These are phyloP conservation scores for Aureobasidium sp. DNA, from an alignment of 2,329 filamentous ascomycete species.

Conservation along the genomic window DNA sequence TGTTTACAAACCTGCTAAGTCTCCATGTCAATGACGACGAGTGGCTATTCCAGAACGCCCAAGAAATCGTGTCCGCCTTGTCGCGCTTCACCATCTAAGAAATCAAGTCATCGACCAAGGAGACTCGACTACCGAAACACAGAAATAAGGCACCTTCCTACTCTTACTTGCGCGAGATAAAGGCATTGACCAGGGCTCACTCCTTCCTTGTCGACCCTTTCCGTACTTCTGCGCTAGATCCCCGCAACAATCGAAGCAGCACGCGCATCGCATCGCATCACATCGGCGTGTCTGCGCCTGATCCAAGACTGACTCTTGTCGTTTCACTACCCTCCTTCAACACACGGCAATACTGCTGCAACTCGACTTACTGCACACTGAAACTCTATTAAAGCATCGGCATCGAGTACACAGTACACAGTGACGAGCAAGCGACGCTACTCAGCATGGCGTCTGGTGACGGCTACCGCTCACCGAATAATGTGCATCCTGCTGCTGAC, in stretches of 20 bases:
- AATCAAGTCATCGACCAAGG: background rate
- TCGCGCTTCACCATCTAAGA: background rate
- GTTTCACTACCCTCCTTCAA: too few species aligned
- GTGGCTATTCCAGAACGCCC: background rate
- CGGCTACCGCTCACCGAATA: background rate
- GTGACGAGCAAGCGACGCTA: background rate
- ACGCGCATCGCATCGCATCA: background rate
- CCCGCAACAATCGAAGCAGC: background rate
- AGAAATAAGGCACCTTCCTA: background rate
- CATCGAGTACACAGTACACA: background rate
- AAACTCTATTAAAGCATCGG: background rate
- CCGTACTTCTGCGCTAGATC: background rate
- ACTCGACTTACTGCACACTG: background rate
- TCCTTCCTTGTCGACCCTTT: background rate
- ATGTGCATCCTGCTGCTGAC: background rate
- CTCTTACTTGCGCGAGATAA: background rate
- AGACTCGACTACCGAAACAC: background rate
- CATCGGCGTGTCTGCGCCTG: background rate
- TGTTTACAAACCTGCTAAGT: slow-evolving; percentile 2
- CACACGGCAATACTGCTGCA: background rate
- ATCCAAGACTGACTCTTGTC: background rate
- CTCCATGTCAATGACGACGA: slow-evolving; percentile 2
- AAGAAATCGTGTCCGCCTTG: background rate
- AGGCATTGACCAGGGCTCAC: background rate
- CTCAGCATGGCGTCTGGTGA: background rate